Percentiles rank a stretch among this genome's conserved stretches.
Evolutionary conservation across 192 early-diverging fungal genomes (phyloP).

Genomic region (Backusella macrospora): DNA sequence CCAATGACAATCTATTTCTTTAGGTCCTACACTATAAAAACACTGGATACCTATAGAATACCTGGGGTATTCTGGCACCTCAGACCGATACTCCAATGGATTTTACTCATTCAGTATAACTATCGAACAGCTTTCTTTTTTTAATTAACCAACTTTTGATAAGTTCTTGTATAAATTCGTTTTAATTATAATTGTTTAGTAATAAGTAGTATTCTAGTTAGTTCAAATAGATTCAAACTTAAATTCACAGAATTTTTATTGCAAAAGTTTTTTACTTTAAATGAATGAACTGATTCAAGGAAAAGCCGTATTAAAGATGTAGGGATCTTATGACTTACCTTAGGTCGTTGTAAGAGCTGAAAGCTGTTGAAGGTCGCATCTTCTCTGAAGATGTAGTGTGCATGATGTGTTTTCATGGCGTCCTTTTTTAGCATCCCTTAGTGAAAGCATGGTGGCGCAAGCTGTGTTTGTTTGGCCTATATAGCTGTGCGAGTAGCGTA

Average conservation of each 20-base stretch:
- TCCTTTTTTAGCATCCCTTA: constrained; percentile 17
- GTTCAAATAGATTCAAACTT: too few relatives aligned
- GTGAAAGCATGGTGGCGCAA: constrained; percentile 18
- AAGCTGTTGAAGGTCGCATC: constrained; percentile 13
- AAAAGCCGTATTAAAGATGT: constrained; percentile 23
- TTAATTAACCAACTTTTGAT: too few relatives aligned
- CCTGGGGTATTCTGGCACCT: too few relatives aligned
- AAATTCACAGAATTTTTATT: too few relatives aligned
- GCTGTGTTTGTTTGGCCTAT: constrained; percentile 20
- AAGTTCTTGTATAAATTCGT: too few relatives aligned
- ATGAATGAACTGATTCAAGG: constrained; percentile 13
- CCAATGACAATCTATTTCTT: too few relatives aligned
- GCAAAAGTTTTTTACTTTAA: neutral
- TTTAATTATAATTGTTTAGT: too few relatives aligned
- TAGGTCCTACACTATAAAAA: too few relatives aligned
- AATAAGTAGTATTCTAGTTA: too few relatives aligned
- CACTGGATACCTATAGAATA: too few relatives aligned
- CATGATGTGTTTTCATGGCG: constrained; percentile 14
- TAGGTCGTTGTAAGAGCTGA: constrained; percentile 19
- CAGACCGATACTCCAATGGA: too few relatives aligned
- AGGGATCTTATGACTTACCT: constrained; percentile 21
- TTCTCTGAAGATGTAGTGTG: constrained; percentile 23
- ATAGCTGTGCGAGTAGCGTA: constrained; percentile 19
- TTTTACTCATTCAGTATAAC: neutral
- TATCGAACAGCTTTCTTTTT: too few relatives aligned